Evolutionary conservation across 164 flowering plant genomes (phyloP).

Genomic region (Chimonanthus praecox): DNA sequence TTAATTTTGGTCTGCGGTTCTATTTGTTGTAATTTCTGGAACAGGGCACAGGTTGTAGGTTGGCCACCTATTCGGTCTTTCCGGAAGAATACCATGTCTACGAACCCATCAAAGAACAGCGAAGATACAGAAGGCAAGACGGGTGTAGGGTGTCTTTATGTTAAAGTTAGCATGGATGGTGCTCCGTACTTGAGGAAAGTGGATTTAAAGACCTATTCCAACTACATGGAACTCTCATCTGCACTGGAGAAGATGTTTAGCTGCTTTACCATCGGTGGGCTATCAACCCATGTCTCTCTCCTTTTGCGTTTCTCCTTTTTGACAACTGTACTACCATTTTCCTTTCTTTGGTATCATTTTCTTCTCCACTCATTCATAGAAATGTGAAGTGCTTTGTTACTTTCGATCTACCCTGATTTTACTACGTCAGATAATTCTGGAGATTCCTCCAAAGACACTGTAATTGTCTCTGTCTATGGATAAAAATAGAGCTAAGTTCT

Average conservation of each 20-base stretch:
- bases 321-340: neutral
- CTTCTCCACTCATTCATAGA: neutral
- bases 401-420: too few relatives aligned
- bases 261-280: constrained; percentile 73
- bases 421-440: too few relatives aligned
- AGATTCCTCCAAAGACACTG: too few relatives aligned
- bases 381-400: neutral
- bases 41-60: constrained; percentile 87
- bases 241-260: constrained; percentile 89
- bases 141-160: constrained; percentile 52
- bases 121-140: constrained; percentile 39
- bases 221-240: constrained; percentile 62
- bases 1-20: neutral
- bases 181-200: constrained; percentile 89
- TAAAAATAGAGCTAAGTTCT: neutral
- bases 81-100: constrained; percentile 75
- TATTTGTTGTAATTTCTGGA: neutral
- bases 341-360: neutral
- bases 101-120: constrained; percentile 34
- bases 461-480: neutral
- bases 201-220: constrained; percentile 52
- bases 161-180: constrained; percentile 92
- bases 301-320: neutral
- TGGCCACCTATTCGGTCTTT: constrained; percentile 94
- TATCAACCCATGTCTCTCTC: neutral